Percentiles rank a stretch among this genome's conserved stretches.
Evolutionary conservation across 495 filamentous ascomycete genomes (phyloP).

Genomic region (Penicillium subrubescens): DNA sequence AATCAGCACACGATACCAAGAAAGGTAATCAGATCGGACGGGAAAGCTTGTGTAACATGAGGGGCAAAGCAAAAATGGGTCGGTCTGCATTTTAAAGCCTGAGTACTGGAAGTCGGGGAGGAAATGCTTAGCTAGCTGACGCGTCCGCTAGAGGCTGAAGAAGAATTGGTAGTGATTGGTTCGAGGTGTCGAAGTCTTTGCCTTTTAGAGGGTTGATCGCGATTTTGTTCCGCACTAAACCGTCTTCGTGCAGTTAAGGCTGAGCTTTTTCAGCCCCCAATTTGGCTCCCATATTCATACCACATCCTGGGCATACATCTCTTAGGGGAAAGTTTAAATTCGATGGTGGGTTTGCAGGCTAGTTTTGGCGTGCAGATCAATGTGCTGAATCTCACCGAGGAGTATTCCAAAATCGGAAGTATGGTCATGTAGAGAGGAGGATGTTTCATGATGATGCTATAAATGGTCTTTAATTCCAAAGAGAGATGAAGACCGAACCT

Average conservation of each 20-base stretch:
- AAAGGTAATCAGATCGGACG: not conserved
- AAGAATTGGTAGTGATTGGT: not conserved
- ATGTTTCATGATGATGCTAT: not conserved
- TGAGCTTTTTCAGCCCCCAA: not conserved
- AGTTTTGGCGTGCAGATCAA: not conserved
- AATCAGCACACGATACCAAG: not conserved
- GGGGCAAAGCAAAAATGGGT: not conserved
- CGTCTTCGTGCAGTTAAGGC: not conserved
- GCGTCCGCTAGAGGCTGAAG: not conserved
- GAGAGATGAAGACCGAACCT: not conserved
- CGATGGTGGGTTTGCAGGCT: no score
- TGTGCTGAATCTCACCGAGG: not conserved
- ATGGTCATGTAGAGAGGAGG: not conserved
- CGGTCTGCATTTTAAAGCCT: not conserved
- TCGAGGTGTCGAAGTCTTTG: not conserved
- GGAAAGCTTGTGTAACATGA: not conserved
- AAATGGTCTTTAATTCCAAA: not conserved
- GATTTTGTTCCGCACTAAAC: not conserved
- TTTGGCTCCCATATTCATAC: not conserved
- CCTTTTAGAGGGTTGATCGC: not conserved
- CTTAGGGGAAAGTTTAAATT: not conserved
- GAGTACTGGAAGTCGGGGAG: no score
- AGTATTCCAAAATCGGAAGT: not conserved
- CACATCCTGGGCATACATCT: no score
- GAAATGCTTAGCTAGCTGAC: not conserved